A percentile compares a stretch with the other conserved stretches of the same genome.
These are phyloP conservation scores for Malus hybrid DNA, from an alignment of 331 rosid genomes.

Conservation along the genomic window DNA sequence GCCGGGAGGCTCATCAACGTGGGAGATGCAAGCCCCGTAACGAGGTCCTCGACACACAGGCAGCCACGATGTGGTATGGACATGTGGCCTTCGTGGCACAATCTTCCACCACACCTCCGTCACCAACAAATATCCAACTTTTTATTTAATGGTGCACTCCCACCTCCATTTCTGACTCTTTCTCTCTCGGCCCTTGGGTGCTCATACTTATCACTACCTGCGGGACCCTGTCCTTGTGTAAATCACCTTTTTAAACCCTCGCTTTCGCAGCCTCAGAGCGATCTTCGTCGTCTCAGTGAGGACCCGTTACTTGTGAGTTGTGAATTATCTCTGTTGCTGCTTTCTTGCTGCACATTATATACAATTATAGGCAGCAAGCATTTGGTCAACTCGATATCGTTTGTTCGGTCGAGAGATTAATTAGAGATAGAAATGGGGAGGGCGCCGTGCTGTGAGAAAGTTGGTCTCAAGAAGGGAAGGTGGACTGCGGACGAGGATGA, in stretches of 20 bases:
- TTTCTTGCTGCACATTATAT: not conserved
- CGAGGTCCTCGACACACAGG: conserved; percentile 7
- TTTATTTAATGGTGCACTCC: not conserved
- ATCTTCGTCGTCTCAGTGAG: no score
- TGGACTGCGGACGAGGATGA: conserved; percentile 80
- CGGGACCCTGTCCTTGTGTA: not conserved
- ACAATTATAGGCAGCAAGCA: not conserved
- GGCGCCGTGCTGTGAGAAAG: conserved; percentile 81
- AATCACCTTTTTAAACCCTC: not conserved
- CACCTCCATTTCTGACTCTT: not conserved
- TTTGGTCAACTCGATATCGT: not conserved
- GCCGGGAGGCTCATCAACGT: conserved; percentile 19
- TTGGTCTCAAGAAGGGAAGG: conserved; percentile 73
- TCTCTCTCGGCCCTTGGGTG: not conserved
- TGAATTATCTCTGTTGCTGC: not conserved
- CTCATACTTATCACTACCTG: not conserved
- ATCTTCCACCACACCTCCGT: conserved; percentile 13
- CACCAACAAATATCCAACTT: not conserved
- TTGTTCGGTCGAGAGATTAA: not conserved
- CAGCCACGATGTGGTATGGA: conserved; percentile 18
- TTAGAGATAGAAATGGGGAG: conserved; percentile 49
- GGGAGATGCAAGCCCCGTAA: conserved; percentile 22
- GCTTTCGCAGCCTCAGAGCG: not conserved
- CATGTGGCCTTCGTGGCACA: conserved; percentile 19
- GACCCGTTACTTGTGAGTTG: no score